Base-by-base conservation (phyloP, 352 stramenopile genomes). In the Phytopythium mirpurense region DNA sequence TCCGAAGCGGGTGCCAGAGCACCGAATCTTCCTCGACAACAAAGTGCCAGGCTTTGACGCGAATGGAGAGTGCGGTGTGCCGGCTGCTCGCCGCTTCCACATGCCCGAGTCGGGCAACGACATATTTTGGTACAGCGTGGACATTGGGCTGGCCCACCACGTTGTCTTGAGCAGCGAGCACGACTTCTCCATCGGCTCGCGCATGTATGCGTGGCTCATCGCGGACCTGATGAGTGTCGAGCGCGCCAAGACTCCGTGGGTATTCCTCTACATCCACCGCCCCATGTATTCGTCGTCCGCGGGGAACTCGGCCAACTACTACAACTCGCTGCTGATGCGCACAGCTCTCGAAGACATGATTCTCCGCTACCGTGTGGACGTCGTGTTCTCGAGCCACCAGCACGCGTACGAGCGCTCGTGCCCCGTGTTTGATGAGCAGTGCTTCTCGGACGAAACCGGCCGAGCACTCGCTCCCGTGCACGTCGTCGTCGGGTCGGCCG, bases 31-130 rank as follows among this genome's bases (percentile, higher is more conserved):
- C 47, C 66, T 80, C 34, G 59, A 65, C 10, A 48, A 68, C 0
- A 55, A 47, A 14, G 64, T 57, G n/a, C 52, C 59, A n/a, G 74
- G 66, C 9, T 68, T 77, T 27, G 65, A 94, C 49, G 81, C 67
- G 14, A 70, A 70, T 24, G 90, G 90, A 9, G 90, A 97, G 67
- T 97, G 90, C 63, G 86, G 88, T 23, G 72, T 97, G 11, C 81
- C 89, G 0, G 77, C 70, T 5, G 54, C 71, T 23, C 83, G 74
- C 43, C 73, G 83, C 31, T 96, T 96, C 72, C 57, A 66, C 46
- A 93, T 94, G 79, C 83, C 76, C 0, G 59, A 67, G 19, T 77
- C 77, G 42, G 68, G 72, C 37, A 85, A 83, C 40, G 57, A 59
- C 8, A 65, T 80, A 2, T 87, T 76, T 53, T 88, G 72, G 72